phyloP scores from a whole-genome alignment of 768 basidiomycete species.

The Naganishia randhawae region DNA sequence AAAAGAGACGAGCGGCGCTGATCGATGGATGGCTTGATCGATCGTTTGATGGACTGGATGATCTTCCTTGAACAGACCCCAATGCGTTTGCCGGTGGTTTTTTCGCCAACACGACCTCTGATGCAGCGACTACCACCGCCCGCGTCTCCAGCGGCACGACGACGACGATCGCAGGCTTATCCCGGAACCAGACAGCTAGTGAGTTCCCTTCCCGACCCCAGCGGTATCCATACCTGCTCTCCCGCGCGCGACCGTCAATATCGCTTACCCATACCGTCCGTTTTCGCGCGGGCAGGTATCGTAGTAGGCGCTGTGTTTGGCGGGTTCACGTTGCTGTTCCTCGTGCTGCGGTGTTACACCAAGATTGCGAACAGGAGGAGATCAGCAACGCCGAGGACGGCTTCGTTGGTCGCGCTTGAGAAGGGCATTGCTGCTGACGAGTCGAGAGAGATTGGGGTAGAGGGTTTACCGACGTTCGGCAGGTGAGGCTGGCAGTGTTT shows the following conservation, averaged over 20 bases:
- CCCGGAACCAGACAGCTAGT: background rate
- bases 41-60: too few relatives aligned
- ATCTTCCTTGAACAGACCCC: too few relatives aligned
- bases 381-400: background rate
- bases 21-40: background rate
- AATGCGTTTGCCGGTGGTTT: background rate
- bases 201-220: too few relatives aligned
- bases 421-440: too few relatives aligned
- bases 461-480: too few relatives aligned
- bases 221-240: too few relatives aligned
- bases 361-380: constrained; percentile 2
- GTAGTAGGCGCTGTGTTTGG: background rate
- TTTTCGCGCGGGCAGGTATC: background rate
- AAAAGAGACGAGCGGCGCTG: background rate
- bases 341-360: background rate
- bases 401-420: background rate
- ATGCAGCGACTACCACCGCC: background rate
- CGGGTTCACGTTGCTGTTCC: background rate
- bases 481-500: too few relatives aligned
- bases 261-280: background rate
- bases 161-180: background rate
- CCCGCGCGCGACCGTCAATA: background rate
- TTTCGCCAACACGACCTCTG: background rate
- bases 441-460: too few relatives aligned
- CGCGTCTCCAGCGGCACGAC: background rate